These are phyloP conservation scores for Mortierella sp. DNA, from an alignment of 371 early-diverging fungal species.

Conservation along the genomic window DNA sequence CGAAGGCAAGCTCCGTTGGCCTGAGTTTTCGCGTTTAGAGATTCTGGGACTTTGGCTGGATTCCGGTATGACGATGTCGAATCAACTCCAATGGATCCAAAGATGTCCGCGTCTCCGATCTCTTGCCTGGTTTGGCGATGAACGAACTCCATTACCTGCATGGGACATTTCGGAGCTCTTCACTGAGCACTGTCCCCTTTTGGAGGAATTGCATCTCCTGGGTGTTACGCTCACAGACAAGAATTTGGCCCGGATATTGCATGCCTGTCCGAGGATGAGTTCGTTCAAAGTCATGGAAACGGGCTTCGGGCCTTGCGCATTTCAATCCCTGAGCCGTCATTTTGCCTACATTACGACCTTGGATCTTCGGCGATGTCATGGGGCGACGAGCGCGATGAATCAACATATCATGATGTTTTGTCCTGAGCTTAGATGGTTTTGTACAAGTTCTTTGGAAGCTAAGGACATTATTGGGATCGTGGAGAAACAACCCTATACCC, in stretches of 20 bases:
- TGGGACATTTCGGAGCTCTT: constrained; percentile 1
- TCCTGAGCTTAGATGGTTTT: background rate
- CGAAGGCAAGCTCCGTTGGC: background rate
- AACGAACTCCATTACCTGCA: background rate
- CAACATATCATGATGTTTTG: constrained; percentile 20
- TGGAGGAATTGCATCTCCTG: constrained; percentile 6
- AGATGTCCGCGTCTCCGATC: constrained; percentile 4
- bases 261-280: no score
- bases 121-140: constrained; percentile 4
- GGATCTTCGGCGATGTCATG: constrained; percentile 9
- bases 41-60: background rate
- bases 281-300: no score
- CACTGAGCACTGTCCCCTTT: background rate
- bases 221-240: background rate
- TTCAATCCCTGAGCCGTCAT: constrained; percentile 12
- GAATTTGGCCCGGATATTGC: constrained; percentile 7
- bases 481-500: background rate
- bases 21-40: background rate
- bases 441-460: constrained; percentile 6
- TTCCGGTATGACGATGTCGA: background rate
- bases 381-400: constrained; percentile 8
- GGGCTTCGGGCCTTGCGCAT: constrained; percentile 1
- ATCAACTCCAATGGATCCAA: constrained; percentile 8
- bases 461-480: constrained; percentile 11
- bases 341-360: constrained; percentile 8